Base-by-base conservation (phyloP, 306 rosid species). In the Rubus parviflorus region DNA sequence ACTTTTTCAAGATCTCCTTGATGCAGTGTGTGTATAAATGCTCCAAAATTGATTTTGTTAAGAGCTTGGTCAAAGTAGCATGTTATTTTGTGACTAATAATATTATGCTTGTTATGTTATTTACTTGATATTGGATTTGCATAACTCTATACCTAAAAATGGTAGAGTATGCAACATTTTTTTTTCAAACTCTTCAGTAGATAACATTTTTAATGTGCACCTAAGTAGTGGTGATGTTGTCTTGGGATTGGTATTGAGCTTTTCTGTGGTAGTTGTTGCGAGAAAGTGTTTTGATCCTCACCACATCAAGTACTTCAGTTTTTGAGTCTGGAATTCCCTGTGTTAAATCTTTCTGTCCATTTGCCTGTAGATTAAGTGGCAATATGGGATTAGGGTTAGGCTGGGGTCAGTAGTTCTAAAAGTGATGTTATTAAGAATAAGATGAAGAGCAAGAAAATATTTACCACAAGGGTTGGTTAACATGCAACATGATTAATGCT, bases 1-100 rank as follows among this genome's bases (percentile, higher is more conserved):
- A 41, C 71, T 37, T 30, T 66, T 66, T 43, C 11, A 45, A 63
- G 40, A 22, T 35, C 66, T 76, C n/a, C 13, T 73, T 57, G 37
- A 4, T 58, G 38, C 66, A 23, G 16, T 23, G 25, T 13, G 11
- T 20, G 30, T 74, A 5, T 19, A 43, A 52, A 68, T 30, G 63
- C 77, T 56, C 47, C 75, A 77, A 0, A 11, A 40, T 78, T 78
- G 23, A 53, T 70, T 41, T 25, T 46, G 3, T 45, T 72, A 14
- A n/a, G 37, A 57, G 63, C 10, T 25, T 74, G 68, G 43, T 49
- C 54, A 17, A 52, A 20, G 30, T 35, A 4, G 19, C 56, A 35
- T 37, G 9, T 42, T 35, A 40, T 5, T 40, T 23, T 12, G 35
- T 65, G 14, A 46, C 42, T 25, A 38, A 40, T 8, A 20, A 42